Percentiles rank a stretch among this genome's conserved stretches.
These are phyloP conservation scores for Exophiala bonariae DNA, from an alignment of 2,329 filamentous ascomycete species.

Conservation along the genomic window DNA sequence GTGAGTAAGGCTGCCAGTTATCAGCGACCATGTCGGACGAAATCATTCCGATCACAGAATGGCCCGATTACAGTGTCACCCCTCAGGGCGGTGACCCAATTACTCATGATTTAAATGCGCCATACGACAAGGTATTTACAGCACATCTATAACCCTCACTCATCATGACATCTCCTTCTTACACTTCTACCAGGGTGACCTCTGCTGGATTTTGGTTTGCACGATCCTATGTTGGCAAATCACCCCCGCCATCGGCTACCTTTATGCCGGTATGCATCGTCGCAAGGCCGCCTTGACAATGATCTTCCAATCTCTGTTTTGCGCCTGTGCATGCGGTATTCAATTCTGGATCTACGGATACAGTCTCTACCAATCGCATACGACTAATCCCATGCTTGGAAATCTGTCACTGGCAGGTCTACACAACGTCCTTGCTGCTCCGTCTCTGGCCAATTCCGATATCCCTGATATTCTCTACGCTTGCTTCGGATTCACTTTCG, in stretches of 20 bases:
- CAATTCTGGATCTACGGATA: conserved; percentile 67
- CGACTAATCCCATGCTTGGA: conserved; percentile 62
- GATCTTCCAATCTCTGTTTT: conserved; percentile 63
- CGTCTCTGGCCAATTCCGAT: conserved; percentile 56
- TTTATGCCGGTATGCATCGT: conserved; percentile 64
- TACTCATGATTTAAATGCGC: conserved; percentile 20
- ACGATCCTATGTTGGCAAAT: conserved; percentile 23
- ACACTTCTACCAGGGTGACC: conserved; percentile 13
- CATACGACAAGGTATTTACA: conserved; percentile 20
- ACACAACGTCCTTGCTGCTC: conserved; percentile 56
- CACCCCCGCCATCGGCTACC: conserved; percentile 60
- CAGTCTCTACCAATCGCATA: conserved; percentile 61
- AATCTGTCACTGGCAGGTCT: conserved; percentile 62
- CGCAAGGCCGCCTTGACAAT: conserved; percentile 62
- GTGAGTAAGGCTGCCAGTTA: too few relatives aligned
- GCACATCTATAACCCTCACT: neutral
- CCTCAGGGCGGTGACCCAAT: conserved; percentile 20
- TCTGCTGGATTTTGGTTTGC: conserved; percentile 22
- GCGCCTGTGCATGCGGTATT: conserved; percentile 49
- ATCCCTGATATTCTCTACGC: conserved; percentile 67
- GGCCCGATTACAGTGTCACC: conserved; percentile 19
- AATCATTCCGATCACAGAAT: conserved; percentile 18
- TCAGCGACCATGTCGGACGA: conserved; percentile 7
- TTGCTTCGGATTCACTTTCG: conserved; percentile 65
- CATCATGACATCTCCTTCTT: neutral